Conservation (phyloP, 2,329 filamentous ascomycete species). For the Truncatella angustata region DNA sequence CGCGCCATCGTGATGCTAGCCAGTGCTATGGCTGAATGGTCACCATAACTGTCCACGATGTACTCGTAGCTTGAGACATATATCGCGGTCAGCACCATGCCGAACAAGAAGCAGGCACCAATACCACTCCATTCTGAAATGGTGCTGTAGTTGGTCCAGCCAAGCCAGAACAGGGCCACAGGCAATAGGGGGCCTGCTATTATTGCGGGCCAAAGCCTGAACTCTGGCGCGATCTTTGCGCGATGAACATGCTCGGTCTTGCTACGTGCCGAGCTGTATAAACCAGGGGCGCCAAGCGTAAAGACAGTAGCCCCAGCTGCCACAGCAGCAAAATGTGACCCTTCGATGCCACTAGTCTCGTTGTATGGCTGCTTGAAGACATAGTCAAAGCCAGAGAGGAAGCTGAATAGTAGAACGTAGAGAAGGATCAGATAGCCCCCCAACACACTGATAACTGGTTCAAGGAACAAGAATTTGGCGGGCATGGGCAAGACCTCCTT, state of each 20-base stretch:
- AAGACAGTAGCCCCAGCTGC: slow-evolving; percentile 36
- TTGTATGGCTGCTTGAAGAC: too few species aligned
- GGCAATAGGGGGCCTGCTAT: slow-evolving; percentile 32
- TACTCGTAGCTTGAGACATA: slow-evolving; percentile 55
- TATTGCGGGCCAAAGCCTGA: slow-evolving; percentile 49
- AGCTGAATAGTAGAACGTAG: too few species aligned
- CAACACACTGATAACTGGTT: too few species aligned
- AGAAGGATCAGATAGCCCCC: too few species aligned
- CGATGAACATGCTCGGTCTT: slow-evolving; percentile 40
- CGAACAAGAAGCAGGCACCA: slow-evolving; percentile 48
- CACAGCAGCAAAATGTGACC: slow-evolving; percentile 46
- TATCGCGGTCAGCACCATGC: slow-evolving; percentile 46
- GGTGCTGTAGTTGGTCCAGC: slow-evolving; percentile 37
- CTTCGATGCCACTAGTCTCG: too few species aligned
- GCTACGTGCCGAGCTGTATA: slow-evolving; percentile 41
- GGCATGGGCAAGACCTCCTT: too few species aligned
- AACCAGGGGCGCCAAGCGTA: slow-evolving; percentile 38
- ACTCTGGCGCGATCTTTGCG: slow-evolving; percentile 45
- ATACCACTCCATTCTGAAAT: slow-evolving; percentile 29
- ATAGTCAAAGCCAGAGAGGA: too few species aligned
- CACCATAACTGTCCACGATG: slow-evolving; percentile 56
- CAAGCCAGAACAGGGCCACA: slow-evolving; percentile 56
- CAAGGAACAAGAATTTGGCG: too few species aligned
- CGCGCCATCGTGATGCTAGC: slow-evolving; percentile 30
- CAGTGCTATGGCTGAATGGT: slow-evolving; percentile 40